phyloP scores from a whole-genome alignment of 768 basidiomycete species.

The Lactarius sanguifluus region DNA sequence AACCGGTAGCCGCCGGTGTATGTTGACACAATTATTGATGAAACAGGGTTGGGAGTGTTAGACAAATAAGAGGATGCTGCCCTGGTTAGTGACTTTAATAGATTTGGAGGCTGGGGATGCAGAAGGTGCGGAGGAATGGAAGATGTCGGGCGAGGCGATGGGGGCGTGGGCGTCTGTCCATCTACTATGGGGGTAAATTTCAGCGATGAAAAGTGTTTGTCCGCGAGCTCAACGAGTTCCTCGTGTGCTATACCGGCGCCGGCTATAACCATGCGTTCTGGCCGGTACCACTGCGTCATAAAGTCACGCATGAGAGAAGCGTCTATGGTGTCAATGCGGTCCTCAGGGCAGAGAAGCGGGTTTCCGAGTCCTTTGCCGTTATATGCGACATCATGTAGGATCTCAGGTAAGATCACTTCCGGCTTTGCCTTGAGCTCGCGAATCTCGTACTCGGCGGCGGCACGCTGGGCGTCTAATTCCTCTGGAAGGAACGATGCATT shows the following conservation, averaged over 20 bases:
- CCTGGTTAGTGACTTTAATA: constrained; percentile 69
- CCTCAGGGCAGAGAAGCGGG: constrained; percentile 82
- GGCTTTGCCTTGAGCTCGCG: constrained; percentile 87
- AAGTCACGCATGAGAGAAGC: constrained; percentile 57
- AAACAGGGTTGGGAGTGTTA: constrained; percentile 29
- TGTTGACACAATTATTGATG: constrained; percentile 35
- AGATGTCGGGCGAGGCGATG: constrained; percentile 34
- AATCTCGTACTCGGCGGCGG: constrained; percentile 88
- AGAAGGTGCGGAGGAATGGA: constrained; percentile 57
- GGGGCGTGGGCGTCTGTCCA: constrained; percentile 33
- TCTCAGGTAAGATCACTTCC: constrained; percentile 89
- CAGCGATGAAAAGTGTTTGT: constrained; percentile 78
- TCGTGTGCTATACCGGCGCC: constrained; percentile 92
- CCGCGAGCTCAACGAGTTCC: constrained; percentile 79
- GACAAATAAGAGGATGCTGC: constrained; percentile 75
- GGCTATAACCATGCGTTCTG: constrained; percentile 94
- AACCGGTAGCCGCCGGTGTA: constrained; percentile 88
- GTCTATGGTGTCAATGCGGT: constrained; percentile 70
- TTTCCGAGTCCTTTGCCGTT: constrained; percentile 80
- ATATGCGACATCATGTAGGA: constrained; percentile 87
- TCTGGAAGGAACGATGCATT: constrained; percentile 72
- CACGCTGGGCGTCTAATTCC: constrained; percentile 80
- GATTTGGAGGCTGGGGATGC: constrained; percentile 47
- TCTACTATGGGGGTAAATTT: constrained; percentile 38
- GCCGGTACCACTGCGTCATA: constrained; percentile 82